A percentile compares a stretch with the other conserved stretches of the same genome.
Conservation (phyloP, 169 alveolate species). For the Plasmodium malariae region DNA sequence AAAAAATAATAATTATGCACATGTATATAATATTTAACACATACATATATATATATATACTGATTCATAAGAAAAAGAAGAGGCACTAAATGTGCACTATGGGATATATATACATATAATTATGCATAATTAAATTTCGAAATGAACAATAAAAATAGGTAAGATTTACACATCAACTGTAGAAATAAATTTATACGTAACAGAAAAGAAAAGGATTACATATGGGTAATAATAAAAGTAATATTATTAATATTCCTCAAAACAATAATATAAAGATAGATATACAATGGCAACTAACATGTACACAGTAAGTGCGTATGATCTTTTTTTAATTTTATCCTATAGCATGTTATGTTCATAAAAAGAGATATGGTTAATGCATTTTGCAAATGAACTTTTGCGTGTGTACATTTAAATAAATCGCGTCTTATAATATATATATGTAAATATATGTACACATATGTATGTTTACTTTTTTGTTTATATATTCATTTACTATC, state of each 20-base stretch:
- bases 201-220: constrained; percentile 15
- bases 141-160: no score
- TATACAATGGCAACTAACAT: not conserved
- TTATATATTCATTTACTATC: not conserved
- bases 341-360: no score
- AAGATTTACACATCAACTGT: not conserved
- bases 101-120: no score
- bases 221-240: not conserved
- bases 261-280: not conserved
- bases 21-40: not conserved
- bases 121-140: no score
- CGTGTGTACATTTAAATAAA: no score
- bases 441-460: no score
- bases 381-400: no score
- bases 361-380: no score
- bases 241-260: not conserved
- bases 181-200: not conserved
- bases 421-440: no score
- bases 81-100: no score
- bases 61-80: not conserved
- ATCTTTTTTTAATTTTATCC: constrained; percentile 4
- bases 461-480: not conserved
- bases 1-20: constrained; percentile 15
- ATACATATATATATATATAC: constrained; percentile 1
- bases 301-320: not conserved